A percentile compares a stretch with the other conserved stretches of the same genome.
Evolutionary conservation across 257 asterid genomes (phyloP).

Genomic region (Ilex asprella): DNA sequence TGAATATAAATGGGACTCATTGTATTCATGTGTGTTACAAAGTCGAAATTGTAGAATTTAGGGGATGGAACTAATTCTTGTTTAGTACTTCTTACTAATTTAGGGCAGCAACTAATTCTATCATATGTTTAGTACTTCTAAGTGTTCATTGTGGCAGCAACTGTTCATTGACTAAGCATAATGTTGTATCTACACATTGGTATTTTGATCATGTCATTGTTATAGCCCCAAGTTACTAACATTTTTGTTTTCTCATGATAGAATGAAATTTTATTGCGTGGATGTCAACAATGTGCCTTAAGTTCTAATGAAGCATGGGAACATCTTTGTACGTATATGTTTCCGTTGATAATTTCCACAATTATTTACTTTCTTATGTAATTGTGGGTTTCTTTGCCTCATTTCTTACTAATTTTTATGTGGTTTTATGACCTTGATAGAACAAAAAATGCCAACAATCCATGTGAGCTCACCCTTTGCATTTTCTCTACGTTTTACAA

Average conservation of each 20-base stretch:
- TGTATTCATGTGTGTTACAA: no score
- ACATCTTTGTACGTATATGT: conserved; percentile 51
- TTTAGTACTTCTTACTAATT: no score
- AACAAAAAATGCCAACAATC: conserved; percentile 96
- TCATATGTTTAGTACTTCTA: no score
- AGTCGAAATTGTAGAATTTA: no score
- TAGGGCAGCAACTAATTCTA: no score
- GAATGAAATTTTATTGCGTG: conserved; percentile 62
- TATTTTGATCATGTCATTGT: not conserved
- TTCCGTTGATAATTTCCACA: not conserved
- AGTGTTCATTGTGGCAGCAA: no score
- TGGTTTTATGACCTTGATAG: conserved; percentile 2
- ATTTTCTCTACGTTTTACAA: not conserved
- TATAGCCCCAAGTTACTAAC: not conserved
- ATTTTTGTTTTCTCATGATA: conserved; percentile 12
- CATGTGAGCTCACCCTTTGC: conserved; percentile 45
- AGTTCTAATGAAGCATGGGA: conserved; percentile 73
- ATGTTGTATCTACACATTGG: not conserved
- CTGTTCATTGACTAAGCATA: not conserved
- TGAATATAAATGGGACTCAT: no score
- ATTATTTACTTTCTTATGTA: not conserved
- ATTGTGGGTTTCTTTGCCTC: not conserved
- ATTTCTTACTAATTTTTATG: not conserved
- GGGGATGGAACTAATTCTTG: no score
- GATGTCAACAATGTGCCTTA: conserved; percentile 91